A percentile compares a stretch with the other conserved stretches of the same genome.
These are phyloP conservation scores for Neonectria magnoliae DNA, from an alignment of 2,329 filamentous ascomycete genomes.

Conservation along the genomic window DNA sequence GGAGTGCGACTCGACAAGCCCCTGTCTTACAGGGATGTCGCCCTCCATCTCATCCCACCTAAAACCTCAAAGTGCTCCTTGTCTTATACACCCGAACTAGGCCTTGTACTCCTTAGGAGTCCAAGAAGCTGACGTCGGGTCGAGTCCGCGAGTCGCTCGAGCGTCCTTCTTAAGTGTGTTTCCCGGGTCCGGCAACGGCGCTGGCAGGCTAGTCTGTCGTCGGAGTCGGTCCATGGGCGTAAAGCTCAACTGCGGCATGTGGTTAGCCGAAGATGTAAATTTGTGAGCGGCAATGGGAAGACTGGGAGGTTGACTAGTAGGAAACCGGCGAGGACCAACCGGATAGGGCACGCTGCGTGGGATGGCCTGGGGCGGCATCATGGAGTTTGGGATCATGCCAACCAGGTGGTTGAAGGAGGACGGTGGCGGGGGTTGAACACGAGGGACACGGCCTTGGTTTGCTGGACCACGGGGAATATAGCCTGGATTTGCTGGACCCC, in stretches of 20 bases:
- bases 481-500: too few relatives aligned
- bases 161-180: too few relatives aligned
- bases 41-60: not conserved
- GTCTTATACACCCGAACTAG: not conserved
- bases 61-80: too few relatives aligned
- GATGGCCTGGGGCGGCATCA: not conserved
- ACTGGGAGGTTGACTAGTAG: not conserved
- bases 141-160: not conserved
- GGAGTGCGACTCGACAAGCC: not conserved
- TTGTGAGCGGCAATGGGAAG: not conserved
- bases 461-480: too few relatives aligned
- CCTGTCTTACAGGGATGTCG: not conserved
- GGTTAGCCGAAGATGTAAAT: not conserved
- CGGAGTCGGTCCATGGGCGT: not conserved
- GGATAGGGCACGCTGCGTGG: not conserved
- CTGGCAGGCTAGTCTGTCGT: not conserved
- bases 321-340: not conserved
- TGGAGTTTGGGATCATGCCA: not conserved
- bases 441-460: not conserved
- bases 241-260: not conserved
- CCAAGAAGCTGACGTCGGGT: not conserved
- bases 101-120: not conserved
- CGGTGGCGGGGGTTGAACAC: too few relatives aligned
- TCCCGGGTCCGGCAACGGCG: too few relatives aligned
- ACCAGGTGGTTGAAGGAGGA: not conserved